These are phyloP conservation scores for Podospora sp. DNA, from an alignment of 495 filamentous ascomycete genomes.

Conservation along the genomic window DNA sequence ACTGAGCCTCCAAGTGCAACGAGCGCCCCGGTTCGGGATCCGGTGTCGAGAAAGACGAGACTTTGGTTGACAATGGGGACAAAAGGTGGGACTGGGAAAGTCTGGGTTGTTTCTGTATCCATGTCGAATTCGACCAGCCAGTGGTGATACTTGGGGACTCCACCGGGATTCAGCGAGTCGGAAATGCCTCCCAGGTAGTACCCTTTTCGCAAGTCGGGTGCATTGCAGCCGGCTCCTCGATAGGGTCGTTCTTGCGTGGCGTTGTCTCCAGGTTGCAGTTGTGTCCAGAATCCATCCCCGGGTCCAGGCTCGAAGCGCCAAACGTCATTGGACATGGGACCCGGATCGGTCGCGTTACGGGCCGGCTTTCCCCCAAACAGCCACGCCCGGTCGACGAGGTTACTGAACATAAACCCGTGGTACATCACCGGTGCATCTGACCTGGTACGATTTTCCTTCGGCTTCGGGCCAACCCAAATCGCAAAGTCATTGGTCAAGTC, in stretches of 20 bases:
- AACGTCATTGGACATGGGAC: not conserved
- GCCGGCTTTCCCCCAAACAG: constrained; percentile 13
- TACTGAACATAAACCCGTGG: constrained; percentile 18
- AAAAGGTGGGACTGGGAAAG: constrained; percentile 4
- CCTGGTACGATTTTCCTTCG: not conserved
- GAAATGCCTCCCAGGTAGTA: constrained; percentile 6
- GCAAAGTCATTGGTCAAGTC: not conserved
- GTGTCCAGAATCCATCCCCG: not conserved
- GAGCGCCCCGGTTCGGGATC: constrained; percentile 2
- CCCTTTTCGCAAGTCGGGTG: constrained; percentile 1
- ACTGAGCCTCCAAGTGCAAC: constrained; percentile 11
- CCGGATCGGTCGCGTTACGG: not conserved
- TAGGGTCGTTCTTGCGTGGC: not conserved
- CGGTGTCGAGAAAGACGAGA: constrained; percentile 8
- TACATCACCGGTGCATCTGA: not conserved
- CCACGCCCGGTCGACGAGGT: constrained; percentile 11
- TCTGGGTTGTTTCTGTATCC: not conserved
- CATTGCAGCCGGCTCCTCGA: constrained; percentile 13
- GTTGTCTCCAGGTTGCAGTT: not conserved
- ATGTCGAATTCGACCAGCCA: constrained; percentile 16
- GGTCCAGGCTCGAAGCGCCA: constrained; percentile 4
- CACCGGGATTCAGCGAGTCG: not conserved
- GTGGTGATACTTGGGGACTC: not conserved
- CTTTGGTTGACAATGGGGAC: constrained; percentile 14
- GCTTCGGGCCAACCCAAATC: not conserved